Base-by-base conservation (phyloP, 768 basidiomycete genomes). In the Tricholoma sp. region DNA sequence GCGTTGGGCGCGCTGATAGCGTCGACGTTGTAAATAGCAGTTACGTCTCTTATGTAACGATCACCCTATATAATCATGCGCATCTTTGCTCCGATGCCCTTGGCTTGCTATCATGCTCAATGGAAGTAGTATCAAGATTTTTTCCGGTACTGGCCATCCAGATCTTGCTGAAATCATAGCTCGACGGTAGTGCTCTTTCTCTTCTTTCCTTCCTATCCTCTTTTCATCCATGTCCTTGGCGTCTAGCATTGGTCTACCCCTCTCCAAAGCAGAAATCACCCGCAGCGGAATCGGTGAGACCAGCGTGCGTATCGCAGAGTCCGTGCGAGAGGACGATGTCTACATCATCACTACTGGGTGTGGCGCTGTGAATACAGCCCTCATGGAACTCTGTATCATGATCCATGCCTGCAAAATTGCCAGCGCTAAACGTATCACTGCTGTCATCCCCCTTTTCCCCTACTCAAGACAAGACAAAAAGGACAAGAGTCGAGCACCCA, bases 361-460 rank as follows among this genome's bases (percentile, higher is more conserved):
- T 64, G 85, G 88, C 20, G 77, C 85, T 55, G 84, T 98, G 64
- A 98, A 98, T 68, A 94, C 92, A 28, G 81, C 95, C 39, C 83
- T 99, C 60, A 98, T 99, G 94, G 97, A 98, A 71, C 82, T 94
- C 47, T 93, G 95, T 70, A 98, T 98, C 66, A 96, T 99, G 93
- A 94, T 98, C 66, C 95, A 98, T 69, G 95, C 97, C 9, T 97
- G 96, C 85, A 96, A 95, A 76, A 98, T 98, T 65, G 96, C 97
- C n/a, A 96, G 93, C 61, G 95, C 97, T 48, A 91, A 90, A 72
- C 80, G 97, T 59, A 98, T 99, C 68, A 99, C 97, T 6, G 97
- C 96, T n/a, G 94, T 99, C 60, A 83, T 98, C 56, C 97, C 97
- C 41, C 82, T 97, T 34, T 99, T 94, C 74, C 96, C 97, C 1